Evolutionary conservation across 1,284 basidiomycete genomes (phyloP), one percentile per base, ranked within the genome.

Genomic region (Mixia osmundae): DNA sequence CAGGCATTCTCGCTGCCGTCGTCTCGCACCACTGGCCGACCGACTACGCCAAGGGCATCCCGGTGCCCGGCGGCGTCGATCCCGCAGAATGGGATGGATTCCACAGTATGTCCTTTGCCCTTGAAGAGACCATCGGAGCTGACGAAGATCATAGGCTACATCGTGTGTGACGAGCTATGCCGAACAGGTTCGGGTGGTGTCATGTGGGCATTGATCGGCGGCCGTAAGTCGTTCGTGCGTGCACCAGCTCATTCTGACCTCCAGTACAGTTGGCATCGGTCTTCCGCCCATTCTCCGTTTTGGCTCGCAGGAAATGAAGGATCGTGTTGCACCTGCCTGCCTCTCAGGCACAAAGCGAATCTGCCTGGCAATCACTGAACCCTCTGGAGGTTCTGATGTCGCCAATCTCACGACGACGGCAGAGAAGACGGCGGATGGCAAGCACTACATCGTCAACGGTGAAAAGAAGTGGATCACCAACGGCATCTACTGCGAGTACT

Each of bases 301-400:
- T 38, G 58, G 54, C 21, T 47, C 47, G 1, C 46, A 53, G 5
- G 54, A 54, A 34, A 41, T 59, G 23, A 56, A 58, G 48, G 43
- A 52, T 39, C 48, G 54, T 36, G 45, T 60, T 27, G 46, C 59
- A 15, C 54, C 56, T 35, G 49, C 54, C 4, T 50, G 54, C 9
- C 39, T 60, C n/a, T 43, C 41, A n/a, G 58, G 58, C 18, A 54
- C 57, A 41, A 59, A 59, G 46, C 52, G 54, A 10, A 22, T 25
- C 8, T 34, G 33, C 19, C 9, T 34, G 9, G 33, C 33, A 5
- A 24, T 34, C 11, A 34, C 33, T 4, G 33, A 34, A 22, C 42
- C 41, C 12, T 30, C 37, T 9, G 55, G 50, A 6, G 56, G 56
- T 0, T 51, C 49, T 20, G 56, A 58, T 30, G 56, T 58, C 3